Evolutionary conservation across 2,329 filamentous ascomycete genomes (phyloP).

Genomic region (Diaporthe eres): DNA sequence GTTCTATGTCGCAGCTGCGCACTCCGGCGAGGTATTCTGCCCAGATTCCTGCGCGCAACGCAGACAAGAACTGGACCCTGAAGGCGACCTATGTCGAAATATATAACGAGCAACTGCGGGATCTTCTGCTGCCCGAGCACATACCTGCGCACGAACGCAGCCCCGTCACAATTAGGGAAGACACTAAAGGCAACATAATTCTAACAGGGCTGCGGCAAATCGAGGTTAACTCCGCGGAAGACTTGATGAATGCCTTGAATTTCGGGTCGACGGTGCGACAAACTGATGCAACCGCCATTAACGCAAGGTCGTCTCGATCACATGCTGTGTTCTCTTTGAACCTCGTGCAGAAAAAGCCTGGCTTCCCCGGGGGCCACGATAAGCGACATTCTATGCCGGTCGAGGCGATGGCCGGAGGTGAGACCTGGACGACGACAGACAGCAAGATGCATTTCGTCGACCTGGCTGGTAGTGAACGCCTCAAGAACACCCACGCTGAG

Average conservation of each 20-base stretch:
- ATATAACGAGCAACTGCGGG: conserved; percentile 96
- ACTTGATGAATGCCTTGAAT: conserved; percentile 89
- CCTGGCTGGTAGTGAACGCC: conserved; percentile 92
- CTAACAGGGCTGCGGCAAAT: conserved; percentile 91
- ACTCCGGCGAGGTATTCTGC: conserved; percentile 85
- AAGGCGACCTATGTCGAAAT: conserved; percentile 97
- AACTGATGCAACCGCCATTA: conserved; percentile 96
- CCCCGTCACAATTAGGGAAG: conserved; percentile 92
- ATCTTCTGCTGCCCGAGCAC: conserved; percentile 86
- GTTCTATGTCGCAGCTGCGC: conserved; percentile 82
- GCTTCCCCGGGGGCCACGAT: conserved; percentile 70
- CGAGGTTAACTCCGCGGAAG: conserved; percentile 90
- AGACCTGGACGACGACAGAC: conserved; percentile 85
- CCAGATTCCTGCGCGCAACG: conserved; percentile 58
- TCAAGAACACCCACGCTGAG: conserved; percentile 97
- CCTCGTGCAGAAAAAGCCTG: conserved; percentile 85
- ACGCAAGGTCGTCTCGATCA: conserved; percentile 96
- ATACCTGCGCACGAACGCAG: conserved; percentile 78
- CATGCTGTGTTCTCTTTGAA: conserved; percentile 98
- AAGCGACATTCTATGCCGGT: conserved; percentile 90
- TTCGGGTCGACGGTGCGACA: conserved; percentile 95
- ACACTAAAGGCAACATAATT: conserved; percentile 93
- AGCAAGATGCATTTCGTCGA: conserved; percentile 99
- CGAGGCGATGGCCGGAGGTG: conserved; percentile 81
- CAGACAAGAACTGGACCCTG: conserved; percentile 88